Conservation (phyloP, 768 basidiomycete species). For the Kwoniella dejecticola region DNA sequence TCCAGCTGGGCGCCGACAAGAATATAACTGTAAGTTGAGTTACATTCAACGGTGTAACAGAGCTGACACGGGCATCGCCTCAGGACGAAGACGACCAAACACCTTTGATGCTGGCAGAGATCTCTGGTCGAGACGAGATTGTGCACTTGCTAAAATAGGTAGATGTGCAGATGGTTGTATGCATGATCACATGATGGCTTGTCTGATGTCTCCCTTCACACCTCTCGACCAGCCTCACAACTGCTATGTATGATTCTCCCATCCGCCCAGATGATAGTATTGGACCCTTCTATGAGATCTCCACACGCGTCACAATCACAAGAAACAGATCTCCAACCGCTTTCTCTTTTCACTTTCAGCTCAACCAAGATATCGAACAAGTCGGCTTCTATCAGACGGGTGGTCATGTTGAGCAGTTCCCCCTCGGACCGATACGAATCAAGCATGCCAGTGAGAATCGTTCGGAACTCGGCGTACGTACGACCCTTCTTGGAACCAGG, state of each 20-base stretch:
- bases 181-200: background rate
- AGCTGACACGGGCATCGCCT: too few species aligned
- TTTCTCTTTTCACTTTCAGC: slow-evolving; percentile 52
- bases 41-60: background rate
- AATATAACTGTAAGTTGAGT: slow-evolving; percentile 63
- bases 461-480: slow-evolving; percentile 82
- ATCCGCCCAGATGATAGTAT: slow-evolving; percentile 5
- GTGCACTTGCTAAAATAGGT: slow-evolving; percentile 53
- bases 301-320: slow-evolving; percentile 18
- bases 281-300: background rate
- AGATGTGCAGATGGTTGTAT: background rate
- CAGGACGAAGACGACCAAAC: slow-evolving; percentile 73
- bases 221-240: background rate
- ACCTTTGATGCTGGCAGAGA: slow-evolving; percentile 64
- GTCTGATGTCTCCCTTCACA: background rate
- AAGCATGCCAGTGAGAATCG: slow-evolving; percentile 90
- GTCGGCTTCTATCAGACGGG: slow-evolving; percentile 76
- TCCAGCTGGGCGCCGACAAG: slow-evolving; percentile 68
- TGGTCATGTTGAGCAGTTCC: slow-evolving; percentile 82
- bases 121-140: slow-evolving; percentile 65
- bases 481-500: slow-evolving; percentile 20
- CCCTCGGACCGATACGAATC: slow-evolving; percentile 91
- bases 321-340: slow-evolving; percentile 53
- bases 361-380: slow-evolving; percentile 72
- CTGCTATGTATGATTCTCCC: slow-evolving; percentile 20